Percentiles rank a stretch among this genome's conserved stretches.
Evolutionary conservation across 192 early-diverging fungal genomes (phyloP).

Genomic region (Backusella mclennaniae): DNA sequence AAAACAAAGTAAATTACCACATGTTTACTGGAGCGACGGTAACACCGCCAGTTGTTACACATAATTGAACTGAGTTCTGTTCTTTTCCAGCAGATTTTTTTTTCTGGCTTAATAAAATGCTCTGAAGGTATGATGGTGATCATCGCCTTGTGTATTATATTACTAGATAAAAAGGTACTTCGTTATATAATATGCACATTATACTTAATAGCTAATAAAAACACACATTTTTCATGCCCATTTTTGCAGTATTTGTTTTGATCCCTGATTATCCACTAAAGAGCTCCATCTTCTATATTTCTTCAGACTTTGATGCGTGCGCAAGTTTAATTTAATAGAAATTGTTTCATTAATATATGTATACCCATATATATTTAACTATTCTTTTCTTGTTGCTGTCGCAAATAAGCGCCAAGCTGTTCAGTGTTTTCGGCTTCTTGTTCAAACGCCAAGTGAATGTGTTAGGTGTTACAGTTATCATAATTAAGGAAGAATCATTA

Average conservation of each 20-base stretch:
- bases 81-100: background rate
- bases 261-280: background rate
- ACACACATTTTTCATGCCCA: background rate
- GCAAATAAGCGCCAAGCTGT: background rate
- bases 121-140: background rate
- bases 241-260: background rate
- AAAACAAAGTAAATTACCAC: constrained; percentile 17
- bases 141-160: background rate
- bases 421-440: background rate
- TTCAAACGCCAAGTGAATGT: background rate
- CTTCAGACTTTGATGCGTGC: background rate
- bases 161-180: background rate
- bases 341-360: background rate
- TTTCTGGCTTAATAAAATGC: background rate
- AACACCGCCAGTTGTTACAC: constrained; percentile 12
- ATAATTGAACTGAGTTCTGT: constrained; percentile 2
- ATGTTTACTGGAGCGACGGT: constrained; percentile 2
- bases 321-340: background rate
- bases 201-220: background rate
- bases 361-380: background rate
- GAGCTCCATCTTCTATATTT: background rate
- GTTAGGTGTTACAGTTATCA: background rate
- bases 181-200: background rate
- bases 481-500: background rate
- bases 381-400: background rate